phyloP scores from a whole-genome alignment of 2,329 filamentous ascomycete species.

The Curvularia spicifera region DNA sequence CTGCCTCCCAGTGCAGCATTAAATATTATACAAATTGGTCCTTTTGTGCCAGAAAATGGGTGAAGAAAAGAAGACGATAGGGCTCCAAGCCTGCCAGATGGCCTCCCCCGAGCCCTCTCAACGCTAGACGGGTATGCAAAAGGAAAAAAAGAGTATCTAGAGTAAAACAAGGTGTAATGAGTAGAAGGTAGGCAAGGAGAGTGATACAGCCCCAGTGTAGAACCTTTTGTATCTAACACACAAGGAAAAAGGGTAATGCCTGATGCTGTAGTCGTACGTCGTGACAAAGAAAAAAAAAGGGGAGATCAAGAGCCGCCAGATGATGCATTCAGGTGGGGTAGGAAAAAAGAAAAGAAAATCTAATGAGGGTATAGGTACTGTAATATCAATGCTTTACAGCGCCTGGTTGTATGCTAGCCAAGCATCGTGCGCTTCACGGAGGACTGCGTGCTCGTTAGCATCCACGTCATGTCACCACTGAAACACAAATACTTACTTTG shows the following conservation, averaged over 20 bases:
- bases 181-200: conserved; percentile 12
- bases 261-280: conserved; percentile 21
- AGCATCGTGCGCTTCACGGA: conserved; percentile 48
- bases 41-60: conserved; percentile 7
- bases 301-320: neutral
- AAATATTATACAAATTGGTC: conserved; percentile 36
- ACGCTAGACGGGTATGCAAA: conserved; percentile 21
- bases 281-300: conserved; percentile 14
- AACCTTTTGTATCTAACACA: conserved; percentile 16
- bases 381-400: conserved; percentile 13
- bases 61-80: conserved; percentile 13
- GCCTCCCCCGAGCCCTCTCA: conserved; percentile 4
- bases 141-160: conserved; percentile 15
- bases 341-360: conserved; percentile 12
- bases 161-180: conserved; percentile 5
- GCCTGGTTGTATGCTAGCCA: conserved; percentile 45
- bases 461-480: neutral
- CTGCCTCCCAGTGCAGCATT: conserved; percentile 32
- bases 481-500: conserved; percentile 35
- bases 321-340: neutral
- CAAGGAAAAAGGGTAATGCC: conserved; percentile 17
- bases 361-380: conserved; percentile 13
- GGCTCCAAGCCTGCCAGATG: conserved; percentile 18
- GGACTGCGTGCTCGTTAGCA: conserved; percentile 36
- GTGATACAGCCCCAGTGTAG: conserved; percentile 9